A percentile compares a stretch with the other conserved stretches of the same genome.
Conservation (phyloP, 1,139 yeast genomes). For the Geotrichum europaeum region DNA sequence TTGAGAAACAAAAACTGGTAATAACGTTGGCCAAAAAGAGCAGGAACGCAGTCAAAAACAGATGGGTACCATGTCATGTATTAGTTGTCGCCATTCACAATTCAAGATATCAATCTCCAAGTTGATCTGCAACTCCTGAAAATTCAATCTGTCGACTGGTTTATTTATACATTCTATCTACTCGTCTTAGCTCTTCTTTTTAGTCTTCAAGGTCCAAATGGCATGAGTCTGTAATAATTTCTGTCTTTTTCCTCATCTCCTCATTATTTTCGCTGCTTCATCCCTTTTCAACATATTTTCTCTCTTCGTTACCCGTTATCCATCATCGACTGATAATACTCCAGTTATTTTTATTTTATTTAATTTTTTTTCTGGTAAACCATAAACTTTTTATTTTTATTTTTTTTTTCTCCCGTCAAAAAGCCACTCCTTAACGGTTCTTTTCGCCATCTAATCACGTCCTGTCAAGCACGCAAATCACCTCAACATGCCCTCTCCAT, state of each 20-base stretch:
- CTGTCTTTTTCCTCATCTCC: neutral
- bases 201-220: neutral
- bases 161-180: neutral
- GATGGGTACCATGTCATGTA: neutral
- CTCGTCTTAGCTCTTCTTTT: neutral
- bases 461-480: neutral
- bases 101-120: neutral
- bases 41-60: neutral
- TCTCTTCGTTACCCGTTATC: neutral
- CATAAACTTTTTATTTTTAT: neutral
- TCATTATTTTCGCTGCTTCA: neutral
- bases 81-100: neutral
- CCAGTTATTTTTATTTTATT: neutral
- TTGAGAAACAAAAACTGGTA: neutral
- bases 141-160: neutral
- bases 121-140: neutral
- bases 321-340: neutral
- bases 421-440: neutral
- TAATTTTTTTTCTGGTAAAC: neutral
- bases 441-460: neutral
- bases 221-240: neutral
- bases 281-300: neutral
- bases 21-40: neutral
- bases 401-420: neutral
- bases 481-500: neutral